Evolutionary conservation across 2,329 filamentous ascomycete genomes (phyloP), one percentile per base, ranked within the genome.

Genomic region (Sporothrix globosa): DNA sequence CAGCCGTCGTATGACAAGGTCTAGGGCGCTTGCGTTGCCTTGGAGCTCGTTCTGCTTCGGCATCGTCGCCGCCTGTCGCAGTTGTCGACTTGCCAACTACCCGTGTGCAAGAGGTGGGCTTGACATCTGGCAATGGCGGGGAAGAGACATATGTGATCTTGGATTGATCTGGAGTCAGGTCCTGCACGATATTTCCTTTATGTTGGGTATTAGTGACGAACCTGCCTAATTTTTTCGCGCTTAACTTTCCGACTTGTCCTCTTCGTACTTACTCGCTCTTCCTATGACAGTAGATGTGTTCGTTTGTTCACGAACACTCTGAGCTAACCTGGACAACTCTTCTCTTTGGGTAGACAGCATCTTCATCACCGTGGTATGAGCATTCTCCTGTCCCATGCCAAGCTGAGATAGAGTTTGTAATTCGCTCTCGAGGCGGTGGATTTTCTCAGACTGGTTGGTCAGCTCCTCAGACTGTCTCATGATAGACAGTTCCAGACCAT

Each of bases 401-500:
- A 60, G 39, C 34, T 56, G 65, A 2, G 54, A 53, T 34, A 70
- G 34, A 5, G 27, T 68, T 19, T 53, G 60, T 9, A 71, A 5
- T 4, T 68, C 68, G 9, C 19, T 52, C 19, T 72, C 72, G 14
- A 74, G 60, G 9, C n/a, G 21, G 3, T 67, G 58, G 19, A 72
- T 69, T 13, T 61, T 71, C 13, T 70, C 46, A 3, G 48, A 58
- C 39, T 73, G 53, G 17, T 27, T 44, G 2, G 60, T 39, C 24
- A 72, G 46, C 2, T 72, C 69, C 6, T 67, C 58, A 1, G 68
- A 69, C 17, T 72, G 69, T 4, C 68, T 70, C 58, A 60, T 34
- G 11, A 69, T 41, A 0, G 53, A 69, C 21, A 48, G 19, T 39
- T 74, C 73, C 5, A 74, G 63, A 7, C 50, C 60, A 10, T 72